Percentiles rank a stretch among this genome's conserved stretches.
phyloP scores from a whole-genome alignment of 306 rosid species.

The Lupinus albus region DNA sequence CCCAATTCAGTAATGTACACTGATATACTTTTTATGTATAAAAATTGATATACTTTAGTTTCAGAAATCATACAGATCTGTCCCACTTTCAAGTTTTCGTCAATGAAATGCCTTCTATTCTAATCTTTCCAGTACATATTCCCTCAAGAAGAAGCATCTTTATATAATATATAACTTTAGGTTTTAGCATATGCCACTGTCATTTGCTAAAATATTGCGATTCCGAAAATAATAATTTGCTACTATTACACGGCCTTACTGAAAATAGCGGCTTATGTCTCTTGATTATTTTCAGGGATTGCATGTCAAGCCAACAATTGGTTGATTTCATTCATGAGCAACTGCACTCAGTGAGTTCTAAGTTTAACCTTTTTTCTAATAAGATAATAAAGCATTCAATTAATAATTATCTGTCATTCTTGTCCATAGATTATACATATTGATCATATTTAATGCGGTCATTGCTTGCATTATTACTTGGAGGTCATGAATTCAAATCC shows the following conservation, averaged over 20 bases:
- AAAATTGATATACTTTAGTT: slow-evolving; percentile 7
- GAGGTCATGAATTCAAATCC: too few species aligned
- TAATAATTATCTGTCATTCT: background rate
- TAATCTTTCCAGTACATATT: background rate
- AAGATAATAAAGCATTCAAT: slow-evolving; percentile 20
- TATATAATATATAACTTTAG: background rate
- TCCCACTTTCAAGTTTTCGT: background rate
- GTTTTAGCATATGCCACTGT: slow-evolving; percentile 5
- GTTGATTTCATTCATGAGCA: slow-evolving; percentile 82
- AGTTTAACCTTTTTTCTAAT: slow-evolving; percentile 1
- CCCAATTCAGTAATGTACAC: slow-evolving; percentile 7
- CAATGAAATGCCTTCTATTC: slow-evolving; percentile 13
- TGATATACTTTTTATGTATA: slow-evolving; percentile 6
- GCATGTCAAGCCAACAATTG: slow-evolving; percentile 95
- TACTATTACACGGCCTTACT: too few species aligned
- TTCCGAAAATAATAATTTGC: slow-evolving; percentile 16
- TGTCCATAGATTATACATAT: slow-evolving; percentile 4
- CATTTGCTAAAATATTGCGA: background rate
- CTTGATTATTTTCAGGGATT: slow-evolving; percentile 72
- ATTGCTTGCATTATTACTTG: too few species aligned
- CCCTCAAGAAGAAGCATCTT: background rate
- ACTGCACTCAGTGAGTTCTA: slow-evolving; percentile 57
- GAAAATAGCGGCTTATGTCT: slow-evolving; percentile 9
- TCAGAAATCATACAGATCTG: slow-evolving; percentile 5
- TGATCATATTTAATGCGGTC: slow-evolving; percentile 11